Base-by-base conservation (phyloP, 179 eudicot species). In the Silene vulgaris region DNA sequence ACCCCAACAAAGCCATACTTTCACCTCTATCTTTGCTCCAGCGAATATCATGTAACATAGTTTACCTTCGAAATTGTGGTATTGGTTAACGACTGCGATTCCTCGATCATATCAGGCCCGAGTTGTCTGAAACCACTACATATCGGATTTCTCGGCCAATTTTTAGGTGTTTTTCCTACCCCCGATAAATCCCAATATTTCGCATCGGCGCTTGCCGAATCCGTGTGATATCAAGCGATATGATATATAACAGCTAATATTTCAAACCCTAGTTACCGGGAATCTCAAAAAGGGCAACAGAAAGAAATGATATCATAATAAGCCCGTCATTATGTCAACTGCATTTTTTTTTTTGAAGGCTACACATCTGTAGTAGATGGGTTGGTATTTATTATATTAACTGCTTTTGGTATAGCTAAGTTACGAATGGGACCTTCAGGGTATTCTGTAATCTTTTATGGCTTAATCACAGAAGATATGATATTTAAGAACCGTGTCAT, bases 1-100 rank as follows among this genome's bases (percentile, higher is more conserved):
- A 72, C 17, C 65, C 66, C 74, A 73, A 68, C 64, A 67, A 76
- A 73, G 71, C 65, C 75, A 80, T 67, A 77, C 28, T 69, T 69
- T 28, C 29, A 80, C 45, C 61, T 43, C 73, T 59, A 45, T 59
- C 59, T 64, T 77, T 50, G 8, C 21, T 23, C 72, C 37, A 7
- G 23, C 12, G 17, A 50, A 67, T 45, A 71, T 30, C 59, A 13
- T 13, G 59, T 3, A 16, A 52, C 59, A 52, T 52, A 13, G 59
- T 52, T 52, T 16, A 52, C 16, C 59, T 16, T 52, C 13, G 4
- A 52, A 52, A 13, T 52, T 13, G 59, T 1, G 59, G 59, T 52
- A 52, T 52, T 13, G 59, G 19, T 52, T 52, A 1, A 52, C 59
- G 6, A 52, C 59, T 5, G 5, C 19, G 6, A 52, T 52, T 52